These are phyloP conservation scores for Raffaelea albimanens DNA, from an alignment of 2,329 filamentous ascomycete genomes.

Conservation along the genomic window DNA sequence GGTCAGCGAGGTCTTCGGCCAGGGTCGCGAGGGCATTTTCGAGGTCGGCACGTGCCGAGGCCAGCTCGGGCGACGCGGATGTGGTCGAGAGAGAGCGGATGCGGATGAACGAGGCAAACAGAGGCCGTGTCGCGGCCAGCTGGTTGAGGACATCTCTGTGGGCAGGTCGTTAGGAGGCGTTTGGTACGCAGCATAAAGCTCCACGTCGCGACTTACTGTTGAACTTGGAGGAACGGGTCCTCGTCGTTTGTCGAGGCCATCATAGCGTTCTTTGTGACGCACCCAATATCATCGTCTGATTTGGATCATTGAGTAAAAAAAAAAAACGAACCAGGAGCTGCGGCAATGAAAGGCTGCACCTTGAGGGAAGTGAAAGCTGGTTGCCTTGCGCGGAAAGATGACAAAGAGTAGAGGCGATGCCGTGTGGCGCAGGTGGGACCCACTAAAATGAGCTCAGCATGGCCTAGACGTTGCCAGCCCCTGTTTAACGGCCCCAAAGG, in stretches of 20 bases:
- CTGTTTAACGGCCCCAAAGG: no score
- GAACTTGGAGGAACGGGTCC: constrained; percentile 64
- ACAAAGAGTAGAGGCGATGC: no score
- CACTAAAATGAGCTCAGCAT: no score
- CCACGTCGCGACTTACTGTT: constrained; percentile 41
- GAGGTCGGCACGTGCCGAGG: constrained; percentile 65
- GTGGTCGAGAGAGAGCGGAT: constrained; percentile 78
- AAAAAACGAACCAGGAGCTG: no score
- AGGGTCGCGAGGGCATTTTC: constrained; percentile 56
- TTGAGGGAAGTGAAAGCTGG: no score
- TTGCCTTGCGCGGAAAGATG: no score
- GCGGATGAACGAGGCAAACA: constrained; percentile 91
- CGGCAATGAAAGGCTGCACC: no score
- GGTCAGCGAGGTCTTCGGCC: constrained; percentile 77
- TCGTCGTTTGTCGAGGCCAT: constrained; percentile 60
- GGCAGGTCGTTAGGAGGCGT: constrained; percentile 5
- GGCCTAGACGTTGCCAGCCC: no score
- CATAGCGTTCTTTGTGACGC: constrained; percentile 29
- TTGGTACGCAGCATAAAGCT: constrained; percentile 1
- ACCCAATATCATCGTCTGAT: not conserved
- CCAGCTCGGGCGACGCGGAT: constrained; percentile 71
- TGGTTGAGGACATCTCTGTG: constrained; percentile 78
- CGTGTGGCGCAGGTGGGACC: no score
- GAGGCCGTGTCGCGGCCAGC: constrained; percentile 68
- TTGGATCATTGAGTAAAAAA: not conserved